Percentiles rank a stretch among this genome's conserved stretches.
These are phyloP conservation scores for Theileria parva DNA, from an alignment of 169 alveolate genomes.

Conservation along the genomic window DNA sequence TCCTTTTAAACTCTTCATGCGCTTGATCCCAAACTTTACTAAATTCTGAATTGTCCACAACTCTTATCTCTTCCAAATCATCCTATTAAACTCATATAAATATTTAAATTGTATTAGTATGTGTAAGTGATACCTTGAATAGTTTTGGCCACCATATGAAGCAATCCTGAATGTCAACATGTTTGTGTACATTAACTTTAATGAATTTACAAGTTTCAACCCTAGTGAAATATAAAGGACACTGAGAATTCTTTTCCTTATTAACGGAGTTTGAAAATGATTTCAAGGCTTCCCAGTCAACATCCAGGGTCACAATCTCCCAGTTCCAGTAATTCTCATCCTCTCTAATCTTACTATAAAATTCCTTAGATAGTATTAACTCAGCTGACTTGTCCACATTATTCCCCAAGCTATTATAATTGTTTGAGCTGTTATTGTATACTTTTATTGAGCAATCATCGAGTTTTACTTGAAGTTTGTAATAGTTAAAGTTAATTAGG, in stretches of 20 bases:
- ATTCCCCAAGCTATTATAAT: conserved; percentile 10
- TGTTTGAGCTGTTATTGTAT: conserved; percentile 9
- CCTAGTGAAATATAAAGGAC: conserved; percentile 20
- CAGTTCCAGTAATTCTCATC: conserved; percentile 53
- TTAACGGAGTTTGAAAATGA: conserved; percentile 15
- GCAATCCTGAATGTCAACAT: conserved; percentile 37
- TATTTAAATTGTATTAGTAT: neutral
- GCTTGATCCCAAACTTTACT: conserved; percentile 64
- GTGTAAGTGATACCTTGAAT: conserved; percentile 44
- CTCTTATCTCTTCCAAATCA: conserved; percentile 27
- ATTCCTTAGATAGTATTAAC: conserved; percentile 29
- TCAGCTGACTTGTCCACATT: conserved; percentile 11
- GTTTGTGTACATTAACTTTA: conserved; percentile 48
- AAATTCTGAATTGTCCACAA: conserved; percentile 24
- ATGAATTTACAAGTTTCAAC: conserved; percentile 23
- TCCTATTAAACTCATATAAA: conserved; percentile 26
- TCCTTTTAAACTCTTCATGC: conserved; percentile 38
- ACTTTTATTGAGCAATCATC: conserved; percentile 9
- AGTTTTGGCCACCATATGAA: conserved; percentile 66
- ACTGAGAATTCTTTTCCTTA: neutral
- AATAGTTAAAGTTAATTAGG: conserved; percentile 6
- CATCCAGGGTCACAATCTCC: conserved; percentile 36
- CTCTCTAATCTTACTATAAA: conserved; percentile 37
- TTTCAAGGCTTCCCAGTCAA: conserved; percentile 60
- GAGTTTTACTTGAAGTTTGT: conserved; percentile 4